These are phyloP conservation scores for Zopfochytrium polystomum DNA, from an alignment of 371 early-diverging fungal genomes.

Conservation along the genomic window DNA sequence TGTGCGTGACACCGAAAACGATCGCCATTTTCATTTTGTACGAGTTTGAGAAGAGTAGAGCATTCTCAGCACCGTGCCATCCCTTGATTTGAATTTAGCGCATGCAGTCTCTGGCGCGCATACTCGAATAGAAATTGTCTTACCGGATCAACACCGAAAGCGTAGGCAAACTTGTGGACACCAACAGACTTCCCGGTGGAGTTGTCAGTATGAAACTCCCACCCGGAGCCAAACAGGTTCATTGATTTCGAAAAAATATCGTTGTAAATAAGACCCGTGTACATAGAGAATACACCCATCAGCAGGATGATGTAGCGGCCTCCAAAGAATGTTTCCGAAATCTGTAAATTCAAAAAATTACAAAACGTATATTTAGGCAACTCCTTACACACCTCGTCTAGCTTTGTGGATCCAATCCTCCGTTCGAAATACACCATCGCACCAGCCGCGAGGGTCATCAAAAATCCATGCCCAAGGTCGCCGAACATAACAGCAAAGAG, in stretches of 20 bases:
- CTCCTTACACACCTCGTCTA: constrained; percentile 63
- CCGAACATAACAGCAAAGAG: constrained; percentile 99
- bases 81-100: constrained; percentile 43
- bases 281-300: constrained; percentile 96
- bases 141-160: constrained; percentile 79
- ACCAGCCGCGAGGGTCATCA: constrained; percentile 74
- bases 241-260: constrained; percentile 92
- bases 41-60: constrained; percentile 93
- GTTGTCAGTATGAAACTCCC: constrained; percentile 50
- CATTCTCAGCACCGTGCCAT: constrained; percentile 95
- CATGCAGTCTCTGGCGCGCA: neutral
- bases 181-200: constrained; percentile 34
- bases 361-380: neutral
- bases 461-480: constrained; percentile 97
- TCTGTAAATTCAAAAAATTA: constrained; percentile 43
- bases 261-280: constrained; percentile 97
- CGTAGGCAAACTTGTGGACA: constrained; percentile 46
- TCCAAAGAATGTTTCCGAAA: constrained; percentile 84
- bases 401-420: constrained; percentile 64
- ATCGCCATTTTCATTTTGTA: constrained; percentile 99
- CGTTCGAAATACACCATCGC: constrained; percentile 83
- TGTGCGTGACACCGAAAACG: constrained; percentile 96
- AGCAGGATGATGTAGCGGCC: constrained; percentile 97
- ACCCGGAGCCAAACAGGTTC: constrained; percentile 76
- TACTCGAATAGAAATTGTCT: constrained; percentile 21